Evolutionary conservation across 306 rosid genomes (phyloP), one percentile per base, ranked within the genome.

Genomic region (Quercus robur): DNA sequence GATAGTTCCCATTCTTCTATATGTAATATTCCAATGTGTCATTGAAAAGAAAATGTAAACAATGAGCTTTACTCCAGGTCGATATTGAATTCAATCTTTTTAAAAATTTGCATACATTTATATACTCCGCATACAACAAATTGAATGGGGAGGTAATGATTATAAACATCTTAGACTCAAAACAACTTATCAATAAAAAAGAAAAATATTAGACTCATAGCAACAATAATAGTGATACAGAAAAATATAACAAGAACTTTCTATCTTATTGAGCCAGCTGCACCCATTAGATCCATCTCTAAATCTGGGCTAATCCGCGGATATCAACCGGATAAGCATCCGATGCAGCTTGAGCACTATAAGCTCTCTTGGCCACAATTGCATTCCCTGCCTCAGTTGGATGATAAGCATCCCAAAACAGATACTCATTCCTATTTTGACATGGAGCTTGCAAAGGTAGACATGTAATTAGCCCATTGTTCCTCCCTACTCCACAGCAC

Each of bases 341-440:
- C 1, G 93, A 86, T 0, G 97, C 58, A 72, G 92, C 91, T 75
- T 90, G 88, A 14, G 97, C 97, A 21, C 58, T 86, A 81, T 87
- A 95, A 79, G 98, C 91, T 83, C 99, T 89, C 15, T 78, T 85
- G 0, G 71, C 99, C 12, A 91, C 75, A 1, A 95, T 11, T 5
- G 87, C 13, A 20, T 90, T 91, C 2, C 90, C 98, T 1, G 92
- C 90, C 67, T 93, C 97, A 0, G 97, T 87, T 75, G 99, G 99
- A 86, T 95, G 99, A 81, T 88, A 91, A 51, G 99, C 97, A 86
- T 95, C 99, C 99, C 99, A 95, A 73, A 95, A 95, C 38, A 95
- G 77, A 71, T 73, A 88, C 56, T 75, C 94, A 4, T 59, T 56
- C 21, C 99, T 90, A 75, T 93, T 89, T 19, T 74, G 63, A 80